Percentiles rank a stretch among this genome's conserved stretches.
Conservation (phyloP, 106 monocot genomes). For the Allium fistulosum region DNA sequence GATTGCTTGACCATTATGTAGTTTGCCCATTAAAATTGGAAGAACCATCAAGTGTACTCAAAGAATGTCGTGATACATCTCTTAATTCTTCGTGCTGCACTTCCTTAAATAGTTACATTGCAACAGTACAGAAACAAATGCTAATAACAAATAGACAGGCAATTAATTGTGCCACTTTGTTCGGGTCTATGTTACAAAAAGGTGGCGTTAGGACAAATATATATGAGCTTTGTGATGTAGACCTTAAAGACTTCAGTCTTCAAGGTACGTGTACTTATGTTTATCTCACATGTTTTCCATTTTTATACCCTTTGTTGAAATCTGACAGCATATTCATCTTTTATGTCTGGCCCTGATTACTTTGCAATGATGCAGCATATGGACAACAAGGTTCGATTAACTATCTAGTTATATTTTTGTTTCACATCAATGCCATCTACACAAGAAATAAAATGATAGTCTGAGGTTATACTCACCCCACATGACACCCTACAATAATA, state of each 20-base stretch:
- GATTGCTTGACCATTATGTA: conserved; percentile 9
- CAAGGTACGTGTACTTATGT: conserved; percentile 49
- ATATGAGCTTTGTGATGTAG: conserved; percentile 83
- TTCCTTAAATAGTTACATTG: conserved; percentile 69
- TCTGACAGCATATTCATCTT: too few relatives aligned
- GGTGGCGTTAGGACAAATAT: conserved; percentile 77
- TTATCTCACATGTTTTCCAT: not conserved
- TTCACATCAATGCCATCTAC: too few relatives aligned
- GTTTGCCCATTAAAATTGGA: conserved; percentile 88
- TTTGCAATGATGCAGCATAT: conserved; percentile 47
- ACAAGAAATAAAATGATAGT: too few relatives aligned
- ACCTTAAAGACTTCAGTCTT: conserved; percentile 96
- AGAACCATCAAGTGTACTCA: conserved; percentile 71
- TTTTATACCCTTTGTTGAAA: too few relatives aligned
- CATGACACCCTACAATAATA: too few relatives aligned
- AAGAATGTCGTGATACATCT: conserved; percentile 50
- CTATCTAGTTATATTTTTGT: too few relatives aligned
- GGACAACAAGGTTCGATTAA: conserved; percentile 79
- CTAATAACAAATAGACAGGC: conserved; percentile 98
- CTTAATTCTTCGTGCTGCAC: conserved; percentile 62
- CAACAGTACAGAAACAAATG: conserved; percentile 77
- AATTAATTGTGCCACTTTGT: conserved; percentile 88
- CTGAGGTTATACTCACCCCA: too few relatives aligned
- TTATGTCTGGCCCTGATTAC: not conserved
- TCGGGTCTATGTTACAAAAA: conserved; percentile 94